phyloP scores from a whole-genome alignment of 257 asterid genomes.

The Nicotiana paniculata region DNA sequence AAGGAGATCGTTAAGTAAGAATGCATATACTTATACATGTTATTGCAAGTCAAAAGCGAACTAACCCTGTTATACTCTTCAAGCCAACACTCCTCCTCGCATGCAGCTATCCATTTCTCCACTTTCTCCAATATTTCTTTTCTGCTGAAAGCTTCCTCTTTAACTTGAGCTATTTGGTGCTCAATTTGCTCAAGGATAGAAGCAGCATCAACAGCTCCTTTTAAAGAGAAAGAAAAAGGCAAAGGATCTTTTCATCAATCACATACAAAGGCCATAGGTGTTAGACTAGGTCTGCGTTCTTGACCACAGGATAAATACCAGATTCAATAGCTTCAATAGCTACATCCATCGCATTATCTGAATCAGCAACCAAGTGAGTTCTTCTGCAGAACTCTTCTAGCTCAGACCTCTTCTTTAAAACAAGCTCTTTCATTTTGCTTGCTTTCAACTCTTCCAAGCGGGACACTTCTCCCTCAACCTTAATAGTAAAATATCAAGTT shows the following conservation, averaged over 20 bases:
- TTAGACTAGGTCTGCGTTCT: not conserved
- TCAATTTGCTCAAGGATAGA: conserved; percentile 84
- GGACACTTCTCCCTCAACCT: conserved; percentile 88
- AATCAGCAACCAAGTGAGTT: conserved; percentile 67
- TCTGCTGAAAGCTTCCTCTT: conserved; percentile 86
- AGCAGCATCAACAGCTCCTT: conserved; percentile 87
- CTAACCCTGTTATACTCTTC: conserved; percentile 93
- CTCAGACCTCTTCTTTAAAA: conserved; percentile 82
- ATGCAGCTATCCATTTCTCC: conserved; percentile 95
- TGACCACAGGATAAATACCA: conserved; percentile 36
- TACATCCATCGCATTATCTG: conserved; percentile 48
- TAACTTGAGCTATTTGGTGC: conserved; percentile 73
- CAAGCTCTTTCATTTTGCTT: conserved; percentile 96
- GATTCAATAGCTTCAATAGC: conserved; percentile 83
- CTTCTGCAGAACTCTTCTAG: conserved; percentile 79
- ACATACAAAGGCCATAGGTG: not conserved
- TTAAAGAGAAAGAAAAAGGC: conserved; percentile 13
- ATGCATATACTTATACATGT: conserved; percentile 10
- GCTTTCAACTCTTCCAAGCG: conserved; percentile 81
- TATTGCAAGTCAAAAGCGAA: conserved; percentile 9
- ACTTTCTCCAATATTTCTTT: conserved; percentile 93
- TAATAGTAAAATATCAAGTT: conserved; percentile 13
- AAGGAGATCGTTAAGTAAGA: not conserved
- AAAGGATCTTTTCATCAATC: conserved; percentile 6
- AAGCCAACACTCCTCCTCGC: conserved; percentile 98